Percentiles rank a stretch among this genome's conserved stretches.
Conservation (phyloP, 2,329 filamentous ascomycete genomes). For the Spiromastix sp. region DNA sequence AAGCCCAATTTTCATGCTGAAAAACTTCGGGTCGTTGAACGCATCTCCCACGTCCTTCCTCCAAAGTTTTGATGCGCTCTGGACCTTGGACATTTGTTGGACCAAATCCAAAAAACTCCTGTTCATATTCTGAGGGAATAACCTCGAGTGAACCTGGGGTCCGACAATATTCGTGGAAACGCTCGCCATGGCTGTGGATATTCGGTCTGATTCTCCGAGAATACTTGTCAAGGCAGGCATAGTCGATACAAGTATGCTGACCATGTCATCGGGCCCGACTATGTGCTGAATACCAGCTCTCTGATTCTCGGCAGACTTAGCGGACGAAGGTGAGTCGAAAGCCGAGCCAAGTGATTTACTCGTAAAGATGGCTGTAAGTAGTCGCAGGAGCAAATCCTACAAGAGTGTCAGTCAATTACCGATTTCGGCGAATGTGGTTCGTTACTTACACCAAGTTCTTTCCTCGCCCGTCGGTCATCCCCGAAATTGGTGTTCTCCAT, state of each 20-base stretch:
- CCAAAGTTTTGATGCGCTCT: slow-evolving; percentile 78
- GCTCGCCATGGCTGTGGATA: slow-evolving; percentile 63
- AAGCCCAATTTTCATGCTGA: slow-evolving; percentile 56
- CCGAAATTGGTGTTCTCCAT: slow-evolving; percentile 97
- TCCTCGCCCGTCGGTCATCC: slow-evolving; percentile 83
- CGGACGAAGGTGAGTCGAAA: too few relatives aligned
- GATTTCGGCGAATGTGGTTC: neutral
- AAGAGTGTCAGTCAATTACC: slow-evolving; percentile 14
- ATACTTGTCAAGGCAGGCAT: slow-evolving; percentile 74
- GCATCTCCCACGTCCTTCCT: slow-evolving; percentile 86
- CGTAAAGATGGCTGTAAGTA: slow-evolving; percentile 89
- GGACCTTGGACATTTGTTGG: slow-evolving; percentile 64
- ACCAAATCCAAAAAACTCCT: slow-evolving; percentile 61
- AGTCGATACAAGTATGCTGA: slow-evolving; percentile 67
- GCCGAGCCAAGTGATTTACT: slow-evolving; percentile 69
- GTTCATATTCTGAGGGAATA: slow-evolving; percentile 77
- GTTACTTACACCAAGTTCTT: slow-evolving; percentile 67
- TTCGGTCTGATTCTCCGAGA: slow-evolving; percentile 74
- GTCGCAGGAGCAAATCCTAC: slow-evolving; percentile 76
- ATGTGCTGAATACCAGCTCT: slow-evolving; percentile 14
- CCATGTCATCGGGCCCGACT: slow-evolving; percentile 59
- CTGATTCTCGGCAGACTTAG: slow-evolving; percentile 26
- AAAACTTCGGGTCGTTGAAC: slow-evolving; percentile 83
- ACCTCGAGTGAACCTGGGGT: slow-evolving; percentile 70
- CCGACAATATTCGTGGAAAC: slow-evolving; percentile 77